A percentile compares a stretch with the other conserved stretches of the same genome.
Evolutionary conservation across 108 stramenopile genomes (phyloP).

Genomic region (Fragilariopsis cylindrus): DNA sequence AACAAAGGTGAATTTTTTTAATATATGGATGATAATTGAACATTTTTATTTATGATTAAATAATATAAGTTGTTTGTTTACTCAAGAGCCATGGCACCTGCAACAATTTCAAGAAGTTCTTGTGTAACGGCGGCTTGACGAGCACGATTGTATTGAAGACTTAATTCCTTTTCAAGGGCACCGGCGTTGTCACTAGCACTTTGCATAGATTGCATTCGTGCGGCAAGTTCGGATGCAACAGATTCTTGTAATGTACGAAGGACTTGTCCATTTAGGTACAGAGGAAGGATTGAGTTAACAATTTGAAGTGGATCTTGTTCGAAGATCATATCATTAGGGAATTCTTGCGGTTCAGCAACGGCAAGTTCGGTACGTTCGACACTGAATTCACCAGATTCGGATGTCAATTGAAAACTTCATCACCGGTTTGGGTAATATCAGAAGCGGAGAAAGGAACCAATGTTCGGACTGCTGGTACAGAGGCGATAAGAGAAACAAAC

Average conservation of each 20-base stretch:
- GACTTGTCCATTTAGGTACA: conserved; percentile 96
- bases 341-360: conserved; percentile 84
- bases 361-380: conserved; percentile 80
- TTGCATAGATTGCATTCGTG: conserved; percentile 98
- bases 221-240: conserved; percentile 94
- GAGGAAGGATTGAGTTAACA: conserved; percentile 94
- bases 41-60: background rate
- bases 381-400: conserved; percentile 76
- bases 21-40: background rate
- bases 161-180: conserved; percentile 77
- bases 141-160: conserved; percentile 90
- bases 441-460: conserved; percentile 95
- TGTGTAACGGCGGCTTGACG: conserved; percentile 95
- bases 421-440: conserved; percentile 88
- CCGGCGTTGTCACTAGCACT: conserved; percentile 95
- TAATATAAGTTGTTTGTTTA: conserved; percentile 32
- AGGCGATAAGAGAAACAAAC: conserved; percentile 93
- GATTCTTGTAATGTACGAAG: conserved; percentile 94
- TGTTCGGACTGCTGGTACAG: conserved; percentile 86
- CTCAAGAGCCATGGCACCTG: conserved; percentile 87
- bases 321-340: conserved; percentile 97
- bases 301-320: conserved; percentile 97
- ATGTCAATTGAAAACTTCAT: conserved; percentile 96
- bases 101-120: conserved; percentile 95
- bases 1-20: too few relatives aligned